Percentiles rank a stretch among this genome's conserved stretches.
Evolutionary conservation across 1,284 basidiomycete genomes (phyloP).

Genomic region (Boletus semigastroideus): DNA sequence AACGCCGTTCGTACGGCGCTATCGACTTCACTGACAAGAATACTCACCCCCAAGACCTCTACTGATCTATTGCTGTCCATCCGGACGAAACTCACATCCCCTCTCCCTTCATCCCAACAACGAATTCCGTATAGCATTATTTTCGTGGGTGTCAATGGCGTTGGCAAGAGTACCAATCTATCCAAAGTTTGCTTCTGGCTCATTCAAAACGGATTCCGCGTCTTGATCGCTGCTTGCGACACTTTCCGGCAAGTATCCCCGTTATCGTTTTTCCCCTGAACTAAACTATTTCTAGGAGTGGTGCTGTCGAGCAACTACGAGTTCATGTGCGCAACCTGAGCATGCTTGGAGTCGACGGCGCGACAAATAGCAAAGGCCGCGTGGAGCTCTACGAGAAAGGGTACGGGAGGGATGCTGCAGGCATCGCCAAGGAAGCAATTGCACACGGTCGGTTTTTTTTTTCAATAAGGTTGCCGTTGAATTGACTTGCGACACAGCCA

Average conservation of each 20-base stretch:
- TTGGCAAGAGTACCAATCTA: slow-evolving; percentile 98
- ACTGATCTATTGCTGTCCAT: slow-evolving; percentile 90
- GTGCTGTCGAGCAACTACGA: slow-evolving; percentile 96
- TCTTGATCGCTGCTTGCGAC: slow-evolving; percentile 98
- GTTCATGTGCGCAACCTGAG: slow-evolving; percentile 96
- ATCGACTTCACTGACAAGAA: slow-evolving; percentile 86
- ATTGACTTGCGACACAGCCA: slow-evolving; percentile 48
- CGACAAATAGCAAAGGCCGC: slow-evolving; percentile 64
- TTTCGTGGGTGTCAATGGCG: slow-evolving; percentile 99
- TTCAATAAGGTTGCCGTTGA: not conserved
- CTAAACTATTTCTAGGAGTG: slow-evolving; percentile 56
- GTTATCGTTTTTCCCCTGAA: not conserved
- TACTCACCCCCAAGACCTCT: slow-evolving; percentile 94
- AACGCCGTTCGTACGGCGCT: slow-evolving; percentile 84
- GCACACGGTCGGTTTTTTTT: slow-evolving; percentile 62
- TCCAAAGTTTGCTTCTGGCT: slow-evolving; percentile 99
- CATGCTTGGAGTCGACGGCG: slow-evolving; percentile 76
- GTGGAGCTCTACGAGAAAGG: slow-evolving; percentile 96
- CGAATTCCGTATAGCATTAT: slow-evolving; percentile 90
- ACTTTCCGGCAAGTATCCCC: slow-evolving; percentile 75
- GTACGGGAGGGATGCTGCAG: slow-evolving; percentile 98
- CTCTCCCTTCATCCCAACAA: slow-evolving; percentile 67
- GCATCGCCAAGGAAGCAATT: slow-evolving; percentile 95
- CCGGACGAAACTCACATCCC: slow-evolving; percentile 68
- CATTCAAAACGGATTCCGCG: slow-evolving; percentile 90